Base-by-base conservation (phyloP, 177 flowering plant species). In the Tripterygium wilfordii region DNA sequence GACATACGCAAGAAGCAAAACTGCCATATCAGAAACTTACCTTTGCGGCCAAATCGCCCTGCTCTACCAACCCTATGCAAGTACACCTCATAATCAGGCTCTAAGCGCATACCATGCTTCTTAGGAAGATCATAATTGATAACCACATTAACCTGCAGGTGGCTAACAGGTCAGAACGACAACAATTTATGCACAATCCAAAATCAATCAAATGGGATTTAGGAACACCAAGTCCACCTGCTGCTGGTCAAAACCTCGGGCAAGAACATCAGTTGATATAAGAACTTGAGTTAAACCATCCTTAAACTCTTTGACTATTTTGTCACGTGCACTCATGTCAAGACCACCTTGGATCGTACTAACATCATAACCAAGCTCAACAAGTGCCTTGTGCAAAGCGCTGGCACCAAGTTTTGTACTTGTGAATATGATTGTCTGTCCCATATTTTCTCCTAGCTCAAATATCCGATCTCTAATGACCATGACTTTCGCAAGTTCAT, bases 31-130 rank as follows among this genome's bases (percentile, higher is more conserved):
- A 41, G 37, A 29, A 68, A 51, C 60, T 22, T 62, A 83, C 97
- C 97, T 38, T 90, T 87, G 51, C 97, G 94, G 41, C 97, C 97
- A 73, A 90, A 90, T n/a, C 96, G 85, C 36, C 97, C 97, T 10
- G 97, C 91, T 54, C 96, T 65, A 16, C 97, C 97, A 48, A 88
- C 68, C 44, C 97, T 80, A 58, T 90, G 97, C 58, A 87, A 56
- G 64, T 87, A 90, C 23, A 87, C 96, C 61, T 30, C 33, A 12
- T 30, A 30, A 30, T 30, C 33, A 6, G 33, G 96, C 53, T 81
- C 95, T 2, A 54, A 8, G 3, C 28, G 68, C 3, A 30, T 26
- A 4, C 42, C 61, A 51, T 72, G 50, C 42, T 71, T 79, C 56
- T 75, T 56, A 0, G 97, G 97, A 49, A 87, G 82, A 60, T 90